These are phyloP conservation scores for Termitomyces sp. DNA, from an alignment of 768 basidiomycete species.

Conservation along the genomic window DNA sequence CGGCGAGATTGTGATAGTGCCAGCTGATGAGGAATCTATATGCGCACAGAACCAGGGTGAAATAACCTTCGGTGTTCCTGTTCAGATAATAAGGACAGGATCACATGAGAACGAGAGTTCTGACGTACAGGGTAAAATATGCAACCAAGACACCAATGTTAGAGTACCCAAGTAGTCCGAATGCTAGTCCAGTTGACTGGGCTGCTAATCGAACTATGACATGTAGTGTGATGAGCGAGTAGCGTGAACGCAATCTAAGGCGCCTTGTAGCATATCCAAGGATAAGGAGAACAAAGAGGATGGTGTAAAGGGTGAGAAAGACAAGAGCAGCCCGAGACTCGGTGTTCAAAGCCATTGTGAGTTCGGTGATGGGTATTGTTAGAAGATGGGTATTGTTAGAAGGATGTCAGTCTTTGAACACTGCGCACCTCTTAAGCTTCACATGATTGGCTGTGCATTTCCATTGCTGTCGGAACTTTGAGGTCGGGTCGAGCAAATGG, in stretches of 20 bases:
- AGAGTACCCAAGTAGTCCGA: constrained; percentile 24
- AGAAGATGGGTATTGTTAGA: too few relatives aligned
- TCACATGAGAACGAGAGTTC: background rate
- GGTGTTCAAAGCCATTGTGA: constrained; percentile 14
- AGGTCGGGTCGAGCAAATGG: background rate
- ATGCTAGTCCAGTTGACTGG: constrained; percentile 28
- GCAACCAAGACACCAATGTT: constrained; percentile 24
- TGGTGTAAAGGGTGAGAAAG: constrained; percentile 27
- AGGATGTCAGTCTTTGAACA: too few relatives aligned
- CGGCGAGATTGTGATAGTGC: constrained; percentile 27
- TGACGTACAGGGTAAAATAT: constrained; percentile 20
- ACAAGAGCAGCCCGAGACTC: constrained; percentile 26
- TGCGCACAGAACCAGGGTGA: constrained; percentile 26
- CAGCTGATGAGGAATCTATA: constrained; percentile 30
- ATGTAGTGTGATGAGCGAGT: constrained; percentile 26
- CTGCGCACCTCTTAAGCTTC: background rate
- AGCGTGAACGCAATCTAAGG: constrained; percentile 25
- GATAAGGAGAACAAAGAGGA: constrained; percentile 23
- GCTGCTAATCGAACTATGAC: constrained; percentile 27
- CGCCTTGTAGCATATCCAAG: constrained; percentile 20
- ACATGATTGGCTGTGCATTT: background rate
- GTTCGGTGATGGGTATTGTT: background rate
- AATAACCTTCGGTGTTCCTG: constrained; percentile 25
- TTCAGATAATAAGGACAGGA: background rate
- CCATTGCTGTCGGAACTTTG: background rate